phyloP scores from a whole-genome alignment of 2,329 filamentous ascomycete genomes.

The Cadophora sp. region DNA sequence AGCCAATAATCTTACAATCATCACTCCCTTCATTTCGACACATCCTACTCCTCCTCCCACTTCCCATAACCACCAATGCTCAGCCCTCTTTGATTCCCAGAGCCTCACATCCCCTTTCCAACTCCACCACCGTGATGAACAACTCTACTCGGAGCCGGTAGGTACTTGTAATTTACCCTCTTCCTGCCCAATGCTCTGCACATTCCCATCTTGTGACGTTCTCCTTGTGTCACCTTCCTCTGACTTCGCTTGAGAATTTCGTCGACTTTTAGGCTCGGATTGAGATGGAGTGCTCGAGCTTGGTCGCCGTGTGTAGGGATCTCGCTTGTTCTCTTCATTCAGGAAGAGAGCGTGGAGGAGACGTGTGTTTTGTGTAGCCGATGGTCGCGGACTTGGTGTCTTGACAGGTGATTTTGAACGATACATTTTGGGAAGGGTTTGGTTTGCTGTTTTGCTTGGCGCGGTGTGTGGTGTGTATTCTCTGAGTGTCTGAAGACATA shows the following conservation, averaged over 20 bases:
- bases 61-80: not conserved
- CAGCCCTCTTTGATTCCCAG: not conserved
- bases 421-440: not conserved
- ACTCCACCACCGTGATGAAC: not conserved
- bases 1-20: not conserved
- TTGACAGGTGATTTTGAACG: slow-evolving; percentile 3
- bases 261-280: not conserved
- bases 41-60: slow-evolving; percentile 2
- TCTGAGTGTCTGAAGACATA: not conserved
- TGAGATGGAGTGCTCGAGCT: slow-evolving; percentile 3
- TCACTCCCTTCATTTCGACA: not conserved
- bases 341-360: slow-evolving; percentile 18
- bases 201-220: not conserved
- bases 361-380: slow-evolving; percentile 4
- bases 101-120: not conserved
- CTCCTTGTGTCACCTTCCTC: not conserved
- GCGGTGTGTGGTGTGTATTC: not conserved
- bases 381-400: slow-evolving; percentile 5
- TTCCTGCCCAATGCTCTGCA: slow-evolving; percentile 4
- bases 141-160: not conserved
- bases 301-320: slow-evolving; percentile 7
- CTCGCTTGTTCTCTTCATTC: slow-evolving; percentile 8
- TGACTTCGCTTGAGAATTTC: not conserved
- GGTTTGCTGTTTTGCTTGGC: not conserved
- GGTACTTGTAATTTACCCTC: not conserved